phyloP scores from a whole-genome alignment of 768 basidiomycete species.

The Pulveroboletus sp. region DNA sequence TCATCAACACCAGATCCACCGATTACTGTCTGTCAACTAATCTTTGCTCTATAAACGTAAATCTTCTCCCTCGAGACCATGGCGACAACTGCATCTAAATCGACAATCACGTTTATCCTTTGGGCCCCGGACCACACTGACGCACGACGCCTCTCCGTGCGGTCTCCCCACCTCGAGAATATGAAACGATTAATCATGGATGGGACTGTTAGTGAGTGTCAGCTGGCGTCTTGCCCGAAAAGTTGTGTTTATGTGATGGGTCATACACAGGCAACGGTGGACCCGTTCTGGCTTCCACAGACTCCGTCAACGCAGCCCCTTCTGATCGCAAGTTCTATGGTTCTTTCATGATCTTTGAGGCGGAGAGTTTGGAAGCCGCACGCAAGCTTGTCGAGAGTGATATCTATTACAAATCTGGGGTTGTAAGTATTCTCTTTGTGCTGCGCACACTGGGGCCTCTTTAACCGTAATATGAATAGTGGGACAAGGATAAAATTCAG shows the following conservation, averaged over 20 bases:
- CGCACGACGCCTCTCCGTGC: constrained; percentile 52
- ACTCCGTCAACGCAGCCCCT: constrained; percentile 46
- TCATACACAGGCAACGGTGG: constrained; percentile 50
- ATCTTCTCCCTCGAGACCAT: constrained; percentile 7
- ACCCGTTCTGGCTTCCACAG: constrained; percentile 51
- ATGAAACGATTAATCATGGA: constrained; percentile 35
- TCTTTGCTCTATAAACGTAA: no score
- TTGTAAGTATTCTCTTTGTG: constrained; percentile 16
- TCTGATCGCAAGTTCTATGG: constrained; percentile 58
- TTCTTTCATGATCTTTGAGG: constrained; percentile 53
- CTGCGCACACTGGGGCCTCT: not conserved
- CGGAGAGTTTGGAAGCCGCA: constrained; percentile 47
- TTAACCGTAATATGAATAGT: constrained; percentile 33
- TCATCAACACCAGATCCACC: no score
- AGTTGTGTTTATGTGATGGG: constrained; percentile 11
- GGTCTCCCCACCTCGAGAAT: constrained; percentile 48
- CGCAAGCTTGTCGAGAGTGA: constrained; percentile 24
- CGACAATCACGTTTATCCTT: constrained; percentile 43
- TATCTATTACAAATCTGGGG: constrained; percentile 19
- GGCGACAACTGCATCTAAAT: constrained; percentile 12
- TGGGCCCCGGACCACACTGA: constrained; percentile 37
- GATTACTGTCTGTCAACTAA: no score
- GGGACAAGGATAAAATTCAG: constrained; percentile 56
- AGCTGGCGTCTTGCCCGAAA: not conserved
- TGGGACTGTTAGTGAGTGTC: constrained; percentile 50